Conservation (phyloP, 164 flowering plant genomes). For the Annona cherimola region DNA sequence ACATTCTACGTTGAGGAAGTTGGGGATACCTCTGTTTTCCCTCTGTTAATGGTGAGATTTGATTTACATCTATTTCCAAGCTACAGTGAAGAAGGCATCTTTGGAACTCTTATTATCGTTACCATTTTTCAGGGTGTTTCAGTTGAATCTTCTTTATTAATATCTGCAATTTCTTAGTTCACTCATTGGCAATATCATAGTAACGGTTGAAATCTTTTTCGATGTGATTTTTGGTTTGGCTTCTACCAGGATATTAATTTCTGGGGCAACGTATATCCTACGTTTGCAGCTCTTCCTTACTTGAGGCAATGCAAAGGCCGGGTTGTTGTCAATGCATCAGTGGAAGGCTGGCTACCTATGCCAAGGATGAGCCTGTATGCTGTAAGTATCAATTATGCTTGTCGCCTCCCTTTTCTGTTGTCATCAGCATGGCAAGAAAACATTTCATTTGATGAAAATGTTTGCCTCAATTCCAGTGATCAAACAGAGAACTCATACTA, state of each 20-base stretch:
- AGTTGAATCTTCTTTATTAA: background rate
- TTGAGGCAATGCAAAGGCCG: constrained; percentile 64
- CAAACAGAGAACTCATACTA: no score
- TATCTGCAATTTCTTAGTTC: background rate
- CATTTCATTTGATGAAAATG: background rate
- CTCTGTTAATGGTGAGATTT: constrained; percentile 61
- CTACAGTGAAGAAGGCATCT: background rate
- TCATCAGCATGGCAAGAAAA: no score
- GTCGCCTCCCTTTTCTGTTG: background rate
- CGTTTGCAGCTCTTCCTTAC: constrained; percentile 78
- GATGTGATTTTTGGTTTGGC: constrained; percentile 3
- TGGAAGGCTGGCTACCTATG: constrained; percentile 86
- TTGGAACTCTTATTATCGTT: background rate
- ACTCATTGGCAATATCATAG: background rate
- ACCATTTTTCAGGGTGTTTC: background rate
- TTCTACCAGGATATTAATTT: constrained; percentile 75
- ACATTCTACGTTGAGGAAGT: constrained; percentile 81
- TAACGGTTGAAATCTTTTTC: no score
- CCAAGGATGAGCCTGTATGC: constrained; percentile 89
- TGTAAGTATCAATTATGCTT: constrained; percentile 39
- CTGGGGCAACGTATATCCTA: constrained; percentile 97
- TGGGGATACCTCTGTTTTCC: constrained; percentile 67
- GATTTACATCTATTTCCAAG: background rate
- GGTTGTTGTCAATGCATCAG: constrained; percentile 76
- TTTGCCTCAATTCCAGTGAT: no score